phyloP scores from a whole-genome alignment of 1,139 yeast species.

The Kazachstania sp. region DNA sequence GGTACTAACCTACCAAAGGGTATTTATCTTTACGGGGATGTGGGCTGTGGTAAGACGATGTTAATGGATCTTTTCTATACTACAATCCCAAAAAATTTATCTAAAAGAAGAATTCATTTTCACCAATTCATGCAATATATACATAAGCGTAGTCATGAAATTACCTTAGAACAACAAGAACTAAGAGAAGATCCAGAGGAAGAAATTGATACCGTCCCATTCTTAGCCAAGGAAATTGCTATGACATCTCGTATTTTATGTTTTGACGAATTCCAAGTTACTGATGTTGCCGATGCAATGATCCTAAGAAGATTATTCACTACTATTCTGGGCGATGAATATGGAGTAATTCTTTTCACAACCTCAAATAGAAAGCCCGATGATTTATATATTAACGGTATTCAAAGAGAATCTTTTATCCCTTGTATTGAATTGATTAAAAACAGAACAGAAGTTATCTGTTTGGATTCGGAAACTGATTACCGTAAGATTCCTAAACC shows the following conservation, averaged over 20 bases:
- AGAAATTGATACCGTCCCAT: constrained; percentile 76
- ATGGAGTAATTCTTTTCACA: constrained; percentile 82
- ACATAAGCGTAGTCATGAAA: constrained; percentile 77
- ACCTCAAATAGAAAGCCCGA: constrained; percentile 95
- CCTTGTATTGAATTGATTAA: constrained; percentile 85
- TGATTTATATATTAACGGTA: constrained; percentile 85
- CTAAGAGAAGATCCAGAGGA: constrained; percentile 36
- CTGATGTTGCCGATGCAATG: constrained; percentile 99
- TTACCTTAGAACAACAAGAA: constrained; percentile 30
- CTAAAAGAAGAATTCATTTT: constrained; percentile 79
- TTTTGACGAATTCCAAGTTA: constrained; percentile 92
- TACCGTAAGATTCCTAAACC: constrained; percentile 86
- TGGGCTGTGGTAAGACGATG: constrained; percentile 98
- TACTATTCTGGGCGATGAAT: constrained; percentile 51
- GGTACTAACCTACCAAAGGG: constrained; percentile 51
- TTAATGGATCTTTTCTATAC: constrained; percentile 88
- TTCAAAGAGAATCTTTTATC: constrained; percentile 80
- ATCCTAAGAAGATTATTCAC: constrained; percentile 66
- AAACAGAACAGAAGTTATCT: constrained; percentile 63
- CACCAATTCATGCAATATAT: constrained; percentile 95
- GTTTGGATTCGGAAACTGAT: constrained; percentile 84
- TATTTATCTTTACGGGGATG: constrained; percentile 90
- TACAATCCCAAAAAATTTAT: constrained; percentile 67
- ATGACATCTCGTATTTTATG: constrained; percentile 69
- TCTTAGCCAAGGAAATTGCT: constrained; percentile 78